These are phyloP conservation scores for Pythium rhizo-oryzae DNA, from an alignment of 352 stramenopile genomes.

Conservation along the genomic window DNA sequence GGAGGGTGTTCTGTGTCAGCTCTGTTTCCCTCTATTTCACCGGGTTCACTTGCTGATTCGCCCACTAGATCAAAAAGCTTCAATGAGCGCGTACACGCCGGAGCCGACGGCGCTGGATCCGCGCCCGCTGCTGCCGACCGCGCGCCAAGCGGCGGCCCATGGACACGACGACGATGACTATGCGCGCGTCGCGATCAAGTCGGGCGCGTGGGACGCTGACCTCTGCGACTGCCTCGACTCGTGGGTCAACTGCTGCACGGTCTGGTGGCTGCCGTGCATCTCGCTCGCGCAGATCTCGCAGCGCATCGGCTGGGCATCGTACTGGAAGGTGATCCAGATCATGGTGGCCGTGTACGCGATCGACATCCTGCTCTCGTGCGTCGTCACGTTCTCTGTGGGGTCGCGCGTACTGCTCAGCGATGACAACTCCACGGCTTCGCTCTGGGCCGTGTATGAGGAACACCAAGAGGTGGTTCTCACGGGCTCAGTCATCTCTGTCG, in stretches of 20 bases:
- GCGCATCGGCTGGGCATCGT: too few species aligned
- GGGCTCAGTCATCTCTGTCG: neutral
- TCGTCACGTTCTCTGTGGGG: neutral
- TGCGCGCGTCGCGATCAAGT: too few species aligned
- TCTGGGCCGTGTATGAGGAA: neutral
- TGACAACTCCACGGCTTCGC: neutral
- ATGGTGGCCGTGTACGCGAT: neutral
- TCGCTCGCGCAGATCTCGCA: too few species aligned
- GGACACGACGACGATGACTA: neutral
- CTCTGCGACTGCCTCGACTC: too few species aligned
- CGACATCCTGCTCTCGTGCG: neutral
- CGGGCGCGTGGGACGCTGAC: too few species aligned
- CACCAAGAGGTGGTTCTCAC: neutral
- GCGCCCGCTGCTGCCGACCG: neutral
- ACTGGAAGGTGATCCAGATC: conserved; percentile 3
- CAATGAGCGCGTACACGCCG: neutral
- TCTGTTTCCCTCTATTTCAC: too few species aligned
- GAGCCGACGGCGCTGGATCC: conserved; percentile 1
- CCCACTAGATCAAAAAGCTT: too few species aligned
- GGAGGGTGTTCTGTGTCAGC: too few species aligned
- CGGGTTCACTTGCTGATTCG: too few species aligned
- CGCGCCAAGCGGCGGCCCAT: too few species aligned
- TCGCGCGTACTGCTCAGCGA: neutral
- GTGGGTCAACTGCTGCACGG: too few species aligned
- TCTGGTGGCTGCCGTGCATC: too few species aligned